Evolutionary conservation across 2,329 filamentous ascomycete genomes (phyloP).

Genomic region (Fusarium palustre): DNA sequence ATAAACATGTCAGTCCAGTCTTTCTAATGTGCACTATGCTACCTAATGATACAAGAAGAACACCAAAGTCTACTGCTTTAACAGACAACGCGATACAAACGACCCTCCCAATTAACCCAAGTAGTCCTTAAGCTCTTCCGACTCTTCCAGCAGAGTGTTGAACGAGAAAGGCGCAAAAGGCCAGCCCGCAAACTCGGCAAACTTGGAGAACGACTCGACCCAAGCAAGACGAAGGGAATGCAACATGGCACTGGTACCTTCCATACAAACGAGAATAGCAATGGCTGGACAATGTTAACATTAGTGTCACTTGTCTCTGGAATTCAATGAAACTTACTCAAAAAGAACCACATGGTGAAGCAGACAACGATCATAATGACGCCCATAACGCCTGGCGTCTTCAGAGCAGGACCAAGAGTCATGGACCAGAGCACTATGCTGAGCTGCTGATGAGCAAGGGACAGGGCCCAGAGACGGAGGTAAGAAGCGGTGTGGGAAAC

Average conservation of each 20-base stretch:
- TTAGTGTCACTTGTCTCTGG: neutral
- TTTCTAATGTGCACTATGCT: conserved; percentile 44
- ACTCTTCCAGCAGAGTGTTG: conserved; percentile 84
- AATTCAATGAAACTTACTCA: conserved; percentile 61
- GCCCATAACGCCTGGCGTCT: conserved; percentile 72
- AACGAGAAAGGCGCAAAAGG: conserved; percentile 93
- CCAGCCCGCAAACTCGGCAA: conserved; percentile 90
- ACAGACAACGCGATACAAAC: conserved; percentile 25
- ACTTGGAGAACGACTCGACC: conserved; percentile 98
- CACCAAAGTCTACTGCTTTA: conserved; percentile 46
- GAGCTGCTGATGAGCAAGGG: conserved; percentile 96
- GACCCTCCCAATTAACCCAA: conserved; percentile 54
- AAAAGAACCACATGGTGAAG: conserved; percentile 91
- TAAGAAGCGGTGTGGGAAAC: conserved; percentile 99
- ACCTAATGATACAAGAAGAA: conserved; percentile 52
- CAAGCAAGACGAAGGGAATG: conserved; percentile 92
- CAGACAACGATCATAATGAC: conserved; percentile 83
- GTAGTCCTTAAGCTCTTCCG: conserved; percentile 71
- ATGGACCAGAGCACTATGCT: conserved; percentile 96
- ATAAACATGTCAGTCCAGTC: conserved; percentile 31
- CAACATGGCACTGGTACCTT: conserved; percentile 95
- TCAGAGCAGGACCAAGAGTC: conserved; percentile 85
- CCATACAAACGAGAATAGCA: conserved; percentile 87
- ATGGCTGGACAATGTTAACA: conserved; percentile 54
- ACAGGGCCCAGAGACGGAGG: conserved; percentile 97